Base-by-base conservation (phyloP, 2,329 filamentous ascomycete genomes). In the Penicillium frequentans region DNA sequence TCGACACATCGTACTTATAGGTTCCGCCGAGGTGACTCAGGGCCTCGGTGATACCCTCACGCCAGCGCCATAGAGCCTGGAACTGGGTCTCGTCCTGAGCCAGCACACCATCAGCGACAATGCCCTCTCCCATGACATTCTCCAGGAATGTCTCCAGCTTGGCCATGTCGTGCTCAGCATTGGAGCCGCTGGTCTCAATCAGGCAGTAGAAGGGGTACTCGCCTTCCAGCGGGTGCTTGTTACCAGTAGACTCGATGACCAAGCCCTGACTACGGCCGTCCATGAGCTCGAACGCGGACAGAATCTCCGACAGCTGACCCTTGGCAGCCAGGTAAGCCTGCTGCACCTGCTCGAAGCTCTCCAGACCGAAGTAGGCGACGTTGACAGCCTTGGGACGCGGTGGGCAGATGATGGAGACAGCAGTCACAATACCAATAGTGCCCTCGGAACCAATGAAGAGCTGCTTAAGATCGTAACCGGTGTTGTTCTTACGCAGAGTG, bases 1-100 rank as follows among this genome's bases (percentile, higher is more conserved):
- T 96, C 7, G 95, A 98, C 31, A 99, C 83, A 71, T 99, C 95
- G 74, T 99, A 99, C 79, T 99, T 99, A 84, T 99, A 99, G 9
- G 95, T 93, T 45, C 93, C 95, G 57, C 95, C 96, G 77, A 90
- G 91, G 74, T 97, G 92, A 60, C 90, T 90, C 26, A 96, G 81
- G 46, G 88, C 87, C 78, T 99, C 95, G 0, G 93, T 88, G 65
- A 99, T 91, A 65, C 92, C 91, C 80, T 99, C 95, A 62, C 95
- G 87, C 86, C 93, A 98, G 57, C 85, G 83, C 95, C 95, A 99
- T 51, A 99, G 83, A 3, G 88, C 82, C 70, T 86, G 86, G 64
- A 90, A 84, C 76, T 99, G 96, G 1, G 93, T 96, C 76, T 96
- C 91, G 70, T 97, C 90, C 76, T 98, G 90, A 1, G 95, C 95